Conservation (phyloP, 1,284 basidiomycete genomes). For the Trichosporon asahii region DNA sequence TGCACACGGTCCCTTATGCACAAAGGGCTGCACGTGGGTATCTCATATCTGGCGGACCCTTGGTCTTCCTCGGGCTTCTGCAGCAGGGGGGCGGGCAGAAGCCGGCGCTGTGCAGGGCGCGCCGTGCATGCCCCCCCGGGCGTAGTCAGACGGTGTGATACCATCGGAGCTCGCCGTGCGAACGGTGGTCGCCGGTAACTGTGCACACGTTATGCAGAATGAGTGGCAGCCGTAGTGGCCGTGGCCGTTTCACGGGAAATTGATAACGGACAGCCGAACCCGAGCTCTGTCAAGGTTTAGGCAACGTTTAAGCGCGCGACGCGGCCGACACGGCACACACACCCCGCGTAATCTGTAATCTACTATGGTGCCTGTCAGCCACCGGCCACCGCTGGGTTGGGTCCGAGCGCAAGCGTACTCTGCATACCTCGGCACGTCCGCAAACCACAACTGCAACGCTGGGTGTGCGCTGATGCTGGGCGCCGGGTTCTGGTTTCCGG, state of each 20-base stretch:
- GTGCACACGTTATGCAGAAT: no score
- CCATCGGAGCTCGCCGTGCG: no score
- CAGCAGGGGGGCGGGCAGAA: neutral
- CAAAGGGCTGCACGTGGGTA: neutral
- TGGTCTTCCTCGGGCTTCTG: neutral
- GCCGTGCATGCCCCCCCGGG: neutral
- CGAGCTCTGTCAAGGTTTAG: neutral
- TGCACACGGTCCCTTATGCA: neutral
- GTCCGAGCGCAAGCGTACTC: no score
- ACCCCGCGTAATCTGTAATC: neutral
- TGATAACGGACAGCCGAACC: neutral
- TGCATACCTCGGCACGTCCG: neutral
- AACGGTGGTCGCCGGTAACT: no score
- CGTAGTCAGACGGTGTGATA: neutral
- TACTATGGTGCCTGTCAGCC: neutral
- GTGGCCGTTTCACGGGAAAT: neutral
- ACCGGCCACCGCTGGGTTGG: neutral
- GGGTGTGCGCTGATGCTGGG: neutral
- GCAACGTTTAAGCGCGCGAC: neutral
- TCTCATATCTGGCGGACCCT: neutral
- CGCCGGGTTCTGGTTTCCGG: no score
- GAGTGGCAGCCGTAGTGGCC: no score
- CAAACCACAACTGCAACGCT: no score
- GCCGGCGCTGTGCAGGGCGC: neutral
- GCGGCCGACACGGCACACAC: no score